Conservation (phyloP, 441 rosid genomes). For the Gossypium trilobum region DNA sequence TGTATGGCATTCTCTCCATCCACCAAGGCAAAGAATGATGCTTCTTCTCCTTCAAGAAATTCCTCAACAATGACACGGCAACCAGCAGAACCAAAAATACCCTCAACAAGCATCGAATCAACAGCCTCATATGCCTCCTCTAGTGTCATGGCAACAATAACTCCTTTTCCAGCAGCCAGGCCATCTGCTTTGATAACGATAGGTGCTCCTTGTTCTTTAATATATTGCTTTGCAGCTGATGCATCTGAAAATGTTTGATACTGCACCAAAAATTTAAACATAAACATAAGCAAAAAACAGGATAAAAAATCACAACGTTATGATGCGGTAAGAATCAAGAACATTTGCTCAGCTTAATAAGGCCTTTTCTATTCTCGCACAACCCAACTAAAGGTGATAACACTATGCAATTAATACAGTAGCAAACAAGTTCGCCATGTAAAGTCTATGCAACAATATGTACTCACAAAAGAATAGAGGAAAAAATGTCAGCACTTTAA, state of each 20-base stretch:
- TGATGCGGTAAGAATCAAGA: neutral
- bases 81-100: constrained; percentile 82
- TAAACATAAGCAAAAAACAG: neutral
- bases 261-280: constrained; percentile 35
- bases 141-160: constrained; percentile 62
- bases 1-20: constrained; percentile 92
- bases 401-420: neutral
- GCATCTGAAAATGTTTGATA: constrained; percentile 64
- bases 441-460: neutral
- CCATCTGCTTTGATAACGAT: constrained; percentile 93
- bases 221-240: constrained; percentile 59
- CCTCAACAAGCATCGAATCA: constrained; percentile 72
- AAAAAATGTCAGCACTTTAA: neutral
- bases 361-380: neutral
- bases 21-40: constrained; percentile 83
- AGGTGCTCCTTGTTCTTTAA: constrained; percentile 71
- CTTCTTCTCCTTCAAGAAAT: constrained; percentile 89
- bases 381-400: neutral
- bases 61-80: constrained; percentile 67
- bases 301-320: neutral
- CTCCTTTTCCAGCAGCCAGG: constrained; percentile 94
- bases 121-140: constrained; percentile 82
- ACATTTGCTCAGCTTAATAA: neutral
- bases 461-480: neutral
- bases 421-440: neutral